Conservation (phyloP, 164 flowering plant genomes). For the Malania oleifera region DNA sequence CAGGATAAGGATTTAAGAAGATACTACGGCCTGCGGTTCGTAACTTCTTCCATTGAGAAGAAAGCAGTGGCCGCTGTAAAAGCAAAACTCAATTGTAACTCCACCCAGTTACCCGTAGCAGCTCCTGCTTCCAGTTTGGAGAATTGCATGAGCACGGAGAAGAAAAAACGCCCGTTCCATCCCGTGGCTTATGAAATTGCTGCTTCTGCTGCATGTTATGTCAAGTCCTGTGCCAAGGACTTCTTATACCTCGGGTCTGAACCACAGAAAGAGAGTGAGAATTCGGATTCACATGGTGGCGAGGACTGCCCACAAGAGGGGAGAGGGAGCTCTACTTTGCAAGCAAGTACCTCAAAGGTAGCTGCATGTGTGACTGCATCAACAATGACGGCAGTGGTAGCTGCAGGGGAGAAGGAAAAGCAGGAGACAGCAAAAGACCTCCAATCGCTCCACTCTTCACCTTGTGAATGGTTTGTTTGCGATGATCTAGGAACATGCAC, state of each 20-base stretch:
- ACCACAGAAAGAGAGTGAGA: conserved; percentile 15
- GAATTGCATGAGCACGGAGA: conserved; percentile 12
- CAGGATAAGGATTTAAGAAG: conserved; percentile 55
- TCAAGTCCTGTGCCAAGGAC: conserved; percentile 47
- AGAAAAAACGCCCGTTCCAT: conserved; percentile 27
- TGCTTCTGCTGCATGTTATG: conserved; percentile 78
- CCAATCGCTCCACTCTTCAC: conserved; percentile 77
- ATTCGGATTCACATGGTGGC: not conserved
- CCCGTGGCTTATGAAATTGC: conserved; percentile 74
- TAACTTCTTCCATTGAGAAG: conserved; percentile 82
- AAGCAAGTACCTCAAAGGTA: conserved; percentile 50
- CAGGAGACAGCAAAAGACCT: conserved; percentile 71
- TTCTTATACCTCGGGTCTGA: conserved; percentile 27
- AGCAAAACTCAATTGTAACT: conserved; percentile 45
- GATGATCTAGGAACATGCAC: conserved; percentile 65
- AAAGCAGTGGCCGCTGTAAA: conserved; percentile 65
- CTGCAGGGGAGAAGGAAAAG: conserved; percentile 71
- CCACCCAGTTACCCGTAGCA: conserved; percentile 18
- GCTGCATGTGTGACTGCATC: conserved; percentile 79
- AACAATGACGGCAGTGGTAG: conserved; percentile 88
- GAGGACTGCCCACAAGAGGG: conserved; percentile 16
- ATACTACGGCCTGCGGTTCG: conserved; percentile 47
- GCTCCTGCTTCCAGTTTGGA: conserved; percentile 8
- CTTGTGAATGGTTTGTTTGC: conserved; percentile 92
- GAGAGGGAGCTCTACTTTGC: conserved; percentile 23